Evolutionary conservation across 2,329 filamentous ascomycete species (phyloP), one percentile per base, ranked within the genome.

Genomic region (Colletotrichum acutatum): DNA sequence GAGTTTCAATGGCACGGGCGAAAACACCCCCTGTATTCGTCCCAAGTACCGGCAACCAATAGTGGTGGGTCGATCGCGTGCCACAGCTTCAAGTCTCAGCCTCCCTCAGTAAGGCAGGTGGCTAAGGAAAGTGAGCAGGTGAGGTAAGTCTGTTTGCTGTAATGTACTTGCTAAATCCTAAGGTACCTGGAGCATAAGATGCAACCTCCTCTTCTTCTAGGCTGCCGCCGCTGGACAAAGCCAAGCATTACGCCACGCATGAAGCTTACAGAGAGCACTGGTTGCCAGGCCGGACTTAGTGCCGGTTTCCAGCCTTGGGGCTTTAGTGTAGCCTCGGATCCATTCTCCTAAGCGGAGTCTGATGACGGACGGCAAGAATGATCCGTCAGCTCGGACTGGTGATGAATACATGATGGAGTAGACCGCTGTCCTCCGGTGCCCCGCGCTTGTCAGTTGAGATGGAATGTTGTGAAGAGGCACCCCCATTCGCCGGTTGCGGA

Each of bases 1-100:
- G 57, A 61, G 66, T 73, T 71, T 73, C 71, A 71, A 61, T 57
- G 24, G 71, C 52, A 73, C 60, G 61, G 71, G 68, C 71, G 52
- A 65, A 52, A 34, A 63, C 22, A 56, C 60, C 71, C 71, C 66
- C 71, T 73, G 66, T 73, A 66, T 66, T 66, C 71, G 49, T 71
- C 70, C 54, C 46, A 56, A 70, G 49, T 70, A 28, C 60, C 28
- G 54, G n/a, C 67, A 37, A 57, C 71, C 66, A 73, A 73, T 73
- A 42, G 57, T 22, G 28, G 61, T 52, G n/a, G 54, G 66, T 14
- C 71, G 61, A 32, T 71, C 49, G 66, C 71, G 66, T 71, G 71
- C 71, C 46, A 42, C 54, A 22, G 56, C 65, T 60, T 70, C 28
- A 57, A 49, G 71, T 73, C 71, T 66, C 71, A 71, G 66, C 56